Base-by-base conservation (phyloP, 2,329 filamentous ascomycete species). In the Ceratocystiopsis brevicomis region DNA sequence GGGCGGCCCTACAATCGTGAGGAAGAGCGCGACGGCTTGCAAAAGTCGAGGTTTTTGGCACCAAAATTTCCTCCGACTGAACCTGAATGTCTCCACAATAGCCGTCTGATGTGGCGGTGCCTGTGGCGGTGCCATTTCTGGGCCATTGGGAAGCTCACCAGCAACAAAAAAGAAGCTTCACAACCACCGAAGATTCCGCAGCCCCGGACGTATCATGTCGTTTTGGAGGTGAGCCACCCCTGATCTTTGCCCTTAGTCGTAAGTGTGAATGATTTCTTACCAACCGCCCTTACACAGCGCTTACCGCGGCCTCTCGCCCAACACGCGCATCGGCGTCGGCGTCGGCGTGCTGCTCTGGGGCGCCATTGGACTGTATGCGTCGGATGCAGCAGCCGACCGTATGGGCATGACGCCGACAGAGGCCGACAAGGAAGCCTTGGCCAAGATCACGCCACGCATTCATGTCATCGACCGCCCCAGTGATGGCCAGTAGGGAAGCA, bases 311-410 rank as follows among this genome's bases (percentile, higher is more conserved):
- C 76, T 93, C 43, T 64, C 78, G 4, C 71, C 79, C 16, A 77
- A 72, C 51, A 79, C 81, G 19, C 80, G 81, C 45, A 61, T 83
- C 37, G 61, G 78, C 40, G 68, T 93, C 49, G 87, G 87, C 51
- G 57, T 76, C 40, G 80, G 76, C 52, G 61, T 93, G 50, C 74
- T 94, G 54, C 73, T 73, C 33, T 94, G 85, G 73, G 84, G 83
- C 14, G 63, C 66, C 37, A 63, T 75, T 37, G 87, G 84, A 15
- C 67, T 90, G n/a, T 78, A 79, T 55, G 55, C 82, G 16, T 76
- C 80, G 6, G 81, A 88, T 55, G 67, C 68, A 45, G 75, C 79
- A 15, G 86, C 88, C 60, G 71, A 81, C 55, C 75, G 69, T 37
- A 69, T 87, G 47, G 81, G 81, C 8, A 71, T 84, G 58, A 76